Evolutionary conservation across 306 rosid genomes (phyloP).

Genomic region (Castanea sativa): DNA sequence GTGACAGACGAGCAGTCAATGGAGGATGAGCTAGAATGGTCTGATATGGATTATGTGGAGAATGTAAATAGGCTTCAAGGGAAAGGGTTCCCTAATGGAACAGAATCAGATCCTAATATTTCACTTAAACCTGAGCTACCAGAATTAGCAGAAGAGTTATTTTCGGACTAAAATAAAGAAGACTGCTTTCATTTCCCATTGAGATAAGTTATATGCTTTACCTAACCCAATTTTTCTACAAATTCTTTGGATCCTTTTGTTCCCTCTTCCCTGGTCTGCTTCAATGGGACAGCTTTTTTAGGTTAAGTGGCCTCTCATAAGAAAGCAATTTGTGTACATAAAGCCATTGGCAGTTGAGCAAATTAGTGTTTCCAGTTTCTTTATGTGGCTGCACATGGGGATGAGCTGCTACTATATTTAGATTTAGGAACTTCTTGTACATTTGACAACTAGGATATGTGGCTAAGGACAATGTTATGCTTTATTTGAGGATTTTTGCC

Average conservation of each 20-base stretch:
- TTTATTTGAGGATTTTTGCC: constrained; percentile 6
- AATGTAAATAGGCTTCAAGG: constrained; percentile 17
- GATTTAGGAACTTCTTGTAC: constrained; percentile 41
- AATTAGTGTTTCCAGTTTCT: constrained; percentile 9
- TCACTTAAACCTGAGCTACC: constrained; percentile 35
- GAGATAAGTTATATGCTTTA: neutral
- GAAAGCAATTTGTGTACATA: constrained; percentile 36
- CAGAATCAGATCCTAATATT: constrained; percentile 29
- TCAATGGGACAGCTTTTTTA: neutral
- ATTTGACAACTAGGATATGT: neutral
- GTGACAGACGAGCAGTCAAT: constrained; percentile 29
- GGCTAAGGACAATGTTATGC: neutral
- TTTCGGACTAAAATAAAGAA: constrained; percentile 49
- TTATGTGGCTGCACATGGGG: neutral
- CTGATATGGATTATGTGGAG: constrained; percentile 43
- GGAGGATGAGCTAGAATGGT: constrained; percentile 54
- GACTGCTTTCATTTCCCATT: neutral
- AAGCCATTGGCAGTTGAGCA: constrained; percentile 12
- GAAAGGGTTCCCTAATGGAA: constrained; percentile 17
- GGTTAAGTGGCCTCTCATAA: neutral
- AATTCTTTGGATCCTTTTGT: constrained; percentile 11
- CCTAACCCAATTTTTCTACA: constrained; percentile 4
- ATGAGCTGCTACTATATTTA: neutral
- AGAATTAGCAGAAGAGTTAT: constrained; percentile 56
- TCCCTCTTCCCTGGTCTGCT: neutral